phyloP scores from a whole-genome alignment of 305 asterid species.

The Euphrasia arctica region DNA sequence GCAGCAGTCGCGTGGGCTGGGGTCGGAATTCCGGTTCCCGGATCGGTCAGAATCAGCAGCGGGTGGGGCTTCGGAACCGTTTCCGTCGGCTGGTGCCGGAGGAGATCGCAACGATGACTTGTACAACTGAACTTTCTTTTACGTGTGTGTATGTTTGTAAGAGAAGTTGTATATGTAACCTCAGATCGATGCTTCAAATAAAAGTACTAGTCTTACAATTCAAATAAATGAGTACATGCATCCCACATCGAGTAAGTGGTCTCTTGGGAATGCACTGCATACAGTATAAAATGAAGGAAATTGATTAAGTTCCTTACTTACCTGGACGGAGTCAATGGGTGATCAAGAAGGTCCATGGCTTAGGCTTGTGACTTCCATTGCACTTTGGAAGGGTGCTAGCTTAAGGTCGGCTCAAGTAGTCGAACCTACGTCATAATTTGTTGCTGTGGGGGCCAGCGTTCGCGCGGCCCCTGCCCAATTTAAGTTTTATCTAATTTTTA shows the following conservation, averaged over 20 bases:
- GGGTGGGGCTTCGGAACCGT: conserved; percentile 39
- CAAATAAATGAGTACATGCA: too few species aligned
- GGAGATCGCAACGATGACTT: conserved; percentile 58
- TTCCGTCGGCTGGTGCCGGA: conserved; percentile 47
- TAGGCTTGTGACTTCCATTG: conserved; percentile 47
- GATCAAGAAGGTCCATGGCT: conserved; percentile 44
- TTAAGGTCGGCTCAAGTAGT: too few species aligned
- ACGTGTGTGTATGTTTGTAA: neutral
- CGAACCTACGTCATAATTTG: conserved; percentile 38
- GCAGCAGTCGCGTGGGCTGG: conserved; percentile 45
- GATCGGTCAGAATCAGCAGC: conserved; percentile 23
- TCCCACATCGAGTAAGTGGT: too few species aligned
- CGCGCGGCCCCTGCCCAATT: conserved; percentile 34
- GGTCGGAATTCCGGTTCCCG: conserved; percentile 36
- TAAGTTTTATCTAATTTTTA: too few species aligned
- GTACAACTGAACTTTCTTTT: conserved; percentile 33
- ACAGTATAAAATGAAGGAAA: too few species aligned
- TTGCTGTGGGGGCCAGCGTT: conserved; percentile 65
- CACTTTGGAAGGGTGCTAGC: conserved; percentile 25
- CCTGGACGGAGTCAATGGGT: conserved; percentile 25
- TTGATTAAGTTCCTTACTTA: neutral
- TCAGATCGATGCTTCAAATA: too few species aligned
- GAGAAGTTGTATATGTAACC: too few species aligned
- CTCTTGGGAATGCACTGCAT: too few species aligned
- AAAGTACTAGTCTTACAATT: too few species aligned